Base-by-base conservation (phyloP, 73 alveolate genomes). In the Stentor roeselii region DNA sequence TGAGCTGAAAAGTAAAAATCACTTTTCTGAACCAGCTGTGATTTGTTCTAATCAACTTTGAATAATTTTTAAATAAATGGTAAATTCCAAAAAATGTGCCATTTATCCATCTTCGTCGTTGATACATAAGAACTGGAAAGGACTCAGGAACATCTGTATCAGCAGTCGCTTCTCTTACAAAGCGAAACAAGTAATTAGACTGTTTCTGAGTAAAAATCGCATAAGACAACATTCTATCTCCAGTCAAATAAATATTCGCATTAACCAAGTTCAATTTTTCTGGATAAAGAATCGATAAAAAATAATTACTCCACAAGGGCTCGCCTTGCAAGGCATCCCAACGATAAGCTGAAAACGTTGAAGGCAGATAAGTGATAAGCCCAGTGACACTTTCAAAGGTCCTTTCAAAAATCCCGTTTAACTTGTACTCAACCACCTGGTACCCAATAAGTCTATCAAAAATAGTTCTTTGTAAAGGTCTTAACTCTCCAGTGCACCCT, bases 311-410 rank as follows among this genome's bases (percentile, higher is more conserved):
- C 80, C 80, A 67, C 34, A 67, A 67, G 34, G 80, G 80, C 11
- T 82, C 87, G 38, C 87, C 82, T 36, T 82, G 77, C 14, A 82
- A 31, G 11, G 87, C 87, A 37, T 82, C 87, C 83, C 87, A 82
- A 36, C 87, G 42, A 31, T 82, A 82, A 21, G 84, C 87, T 40
- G 83, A 41, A 41, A 82, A 82, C 31, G 87, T 84, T 36, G 84
- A 83, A 82, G 87, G 87, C 38, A 82, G 83, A 42, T 59, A 83
- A 35, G 77, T 60, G 35, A 82, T 82, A 61, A 59, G 60, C 0
- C 87, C 87, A 30, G 60, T 36, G 21, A 82, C 74, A 82, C 84
- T 60, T 6, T 82, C 87, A 0, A 82, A 59, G 32, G 87, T 67
- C 35, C 60, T 82, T 59, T 82, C 87, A 82, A 82, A 60, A 39